Conservation (phyloP, 1,284 basidiomycete genomes). For the Tetrapyrgos nigripes region DNA sequence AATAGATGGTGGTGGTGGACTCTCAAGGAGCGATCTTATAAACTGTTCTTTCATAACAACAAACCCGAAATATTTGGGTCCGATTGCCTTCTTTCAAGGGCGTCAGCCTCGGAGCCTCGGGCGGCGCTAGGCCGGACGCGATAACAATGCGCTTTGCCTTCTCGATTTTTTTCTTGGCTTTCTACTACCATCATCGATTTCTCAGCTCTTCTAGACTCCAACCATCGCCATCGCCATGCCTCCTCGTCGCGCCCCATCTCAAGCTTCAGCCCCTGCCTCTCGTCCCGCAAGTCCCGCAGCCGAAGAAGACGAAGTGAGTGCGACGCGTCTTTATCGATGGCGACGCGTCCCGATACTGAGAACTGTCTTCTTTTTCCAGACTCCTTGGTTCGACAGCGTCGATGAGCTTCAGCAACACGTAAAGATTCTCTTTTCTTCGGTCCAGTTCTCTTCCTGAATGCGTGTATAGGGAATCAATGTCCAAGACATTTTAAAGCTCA, state of each 20-base stretch:
- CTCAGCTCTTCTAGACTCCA: not conserved
- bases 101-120: too few relatives aligned
- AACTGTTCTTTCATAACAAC: too few relatives aligned
- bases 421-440: conserved; percentile 27
- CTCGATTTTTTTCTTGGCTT: not conserved
- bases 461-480: conserved; percentile 85
- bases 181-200: not conserved
- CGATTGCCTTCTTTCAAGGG: too few relatives aligned
- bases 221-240: conserved; percentile 41
- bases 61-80: too few relatives aligned
- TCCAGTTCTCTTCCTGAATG: conserved; percentile 15
- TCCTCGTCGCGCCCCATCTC: conserved; percentile 53
- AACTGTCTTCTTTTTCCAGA: conserved; percentile 38
- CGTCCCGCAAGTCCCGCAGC: conserved; percentile 45
- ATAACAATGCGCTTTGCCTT: not conserved
- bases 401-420: conserved; percentile 92
- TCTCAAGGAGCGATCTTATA: not conserved
- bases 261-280: conserved; percentile 45
- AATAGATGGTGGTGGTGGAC: conserved; percentile 10
- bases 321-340: not conserved
- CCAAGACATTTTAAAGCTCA: conserved; percentile 92
- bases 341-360: not conserved
- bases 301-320: conserved; percentile 48
- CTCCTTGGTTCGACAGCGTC: conserved; percentile 75
- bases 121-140: too few relatives aligned